Base-by-base conservation (phyloP, 257 asterid species). In the Solanum medicagineum region DNA sequence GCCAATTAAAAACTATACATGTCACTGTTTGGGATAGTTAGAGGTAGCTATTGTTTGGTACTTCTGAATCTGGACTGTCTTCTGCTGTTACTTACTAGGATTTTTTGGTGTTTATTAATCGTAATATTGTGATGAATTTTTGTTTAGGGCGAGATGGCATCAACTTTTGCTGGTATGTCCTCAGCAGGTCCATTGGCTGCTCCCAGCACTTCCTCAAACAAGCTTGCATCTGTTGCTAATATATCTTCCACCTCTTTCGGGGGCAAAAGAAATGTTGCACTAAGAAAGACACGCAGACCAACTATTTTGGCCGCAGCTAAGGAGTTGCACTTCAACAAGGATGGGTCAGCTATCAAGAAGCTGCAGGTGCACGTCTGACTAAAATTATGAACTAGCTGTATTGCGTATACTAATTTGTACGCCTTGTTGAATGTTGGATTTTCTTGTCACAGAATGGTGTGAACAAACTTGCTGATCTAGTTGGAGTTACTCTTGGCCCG, bases 401-500 rank as follows among this genome's bases (percentile, higher is more conserved):
- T 74, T 77, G 24, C 24, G 1, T 19, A 70, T 42, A 10, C 54
- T 70, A 54, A 20, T 81, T 60, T 70, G 16, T 40, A 16, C 24
- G 42, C 3, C 5, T 65, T 40, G 44, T 51, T 81, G n/a, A 17
- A 84, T 83, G 49, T 65, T 51, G 17, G 63, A 32, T 59, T 85
- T 32, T 57, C 49, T 44, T 85, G 71, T 81, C 84, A 81, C 90
- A 97, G 99, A 90, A 13, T 73, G 99, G 99, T 53, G 98, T 97
- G 59, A 94, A 97, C 91, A 97, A 97, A 86, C 96, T 97, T 55
- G 95, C 99, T 14, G 98, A 97, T 88, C 90, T 97, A 77, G 98
- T 97, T 70, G 99, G 99, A 80, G 98, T 97, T 53, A 97, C 99
- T 62, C 93, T 95, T 87, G 99, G 99, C 70, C 99, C 99, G 40